Evolutionary conservation across 2,329 filamentous ascomycete species (phyloP), one percentile per base, ranked within the genome.

Genomic region (Colletotrichum endophyticum): DNA sequence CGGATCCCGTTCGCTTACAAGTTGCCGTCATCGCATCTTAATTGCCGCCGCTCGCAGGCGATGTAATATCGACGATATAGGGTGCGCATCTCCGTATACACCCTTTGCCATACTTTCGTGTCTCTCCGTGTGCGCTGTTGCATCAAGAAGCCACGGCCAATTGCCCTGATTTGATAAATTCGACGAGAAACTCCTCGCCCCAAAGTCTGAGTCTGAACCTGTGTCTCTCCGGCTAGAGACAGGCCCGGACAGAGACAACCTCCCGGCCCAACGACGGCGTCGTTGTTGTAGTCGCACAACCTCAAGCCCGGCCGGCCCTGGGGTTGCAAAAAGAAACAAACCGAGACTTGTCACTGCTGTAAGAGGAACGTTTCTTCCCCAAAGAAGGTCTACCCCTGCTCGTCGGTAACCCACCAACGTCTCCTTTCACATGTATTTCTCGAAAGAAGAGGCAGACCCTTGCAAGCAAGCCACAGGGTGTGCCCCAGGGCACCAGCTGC

Each of bases 201-300:
- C 30, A 28, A 66, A 69, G 64, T 73, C 73, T 73, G 73, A 68
- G 19, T 69, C 61, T 73, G 70, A 61, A 63, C 32, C 56, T 32
- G 25, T 75, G 73, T 73, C 63, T 75, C 73, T 67, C 73, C 73
- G 70, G 63, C 63, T 63, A 63, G 73, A 73, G 63, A 68, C 73
- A 75, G 15, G 36, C 57, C 70, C 73, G 73, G 62, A 39, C 25
- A 68, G 70, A 75, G 73, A 75, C 73, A 75, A 39, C n/a, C 15
- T 44, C 44, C 44, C 44, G 44, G 44, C 44, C 44, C 44, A 34
- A 49, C n/a, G 57, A n/a, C 57, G 25, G 6, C 16, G 73, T 67
- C 72, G 68, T 66, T 62, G 34, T 70, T 30, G 49, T 62, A 36
- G 56, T 70, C 13, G 63, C 39, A 49, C 57, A 30, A 66, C 57